phyloP scores from a whole-genome alignment of 1,139 yeast genomes.

The Geotrichum cucujoidarum region DNA sequence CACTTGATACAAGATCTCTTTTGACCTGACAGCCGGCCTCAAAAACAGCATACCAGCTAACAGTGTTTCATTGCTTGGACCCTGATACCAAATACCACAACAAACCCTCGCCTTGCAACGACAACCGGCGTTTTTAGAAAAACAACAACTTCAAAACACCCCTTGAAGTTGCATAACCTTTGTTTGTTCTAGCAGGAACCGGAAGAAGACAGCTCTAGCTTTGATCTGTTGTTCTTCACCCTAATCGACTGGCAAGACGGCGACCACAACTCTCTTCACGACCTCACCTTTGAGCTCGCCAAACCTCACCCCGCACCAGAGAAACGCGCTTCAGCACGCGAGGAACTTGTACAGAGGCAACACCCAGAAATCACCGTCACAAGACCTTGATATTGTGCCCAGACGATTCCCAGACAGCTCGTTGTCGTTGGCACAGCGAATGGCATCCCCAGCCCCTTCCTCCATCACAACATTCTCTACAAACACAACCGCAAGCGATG shows the following conservation, averaged over 20 bases:
- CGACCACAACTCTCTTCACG: conserved; percentile 2
- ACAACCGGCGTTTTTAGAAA: too few species aligned
- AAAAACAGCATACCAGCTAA: too few species aligned
- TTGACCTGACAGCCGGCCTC: too few species aligned
- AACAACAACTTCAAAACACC: too few species aligned
- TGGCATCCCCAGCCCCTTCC: conserved; percentile 10
- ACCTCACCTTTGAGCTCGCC: conserved; percentile 1
- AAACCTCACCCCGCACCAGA: background rate
- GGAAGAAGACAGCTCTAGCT: conserved; percentile 1
- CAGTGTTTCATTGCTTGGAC: too few species aligned
- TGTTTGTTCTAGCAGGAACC: background rate
- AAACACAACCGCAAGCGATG: background rate
- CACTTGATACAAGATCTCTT: too few species aligned
- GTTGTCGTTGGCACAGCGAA: conserved; percentile 1
- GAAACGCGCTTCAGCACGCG: conserved; percentile 6
- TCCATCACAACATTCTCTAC: conserved; percentile 4
- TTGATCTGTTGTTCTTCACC: conserved; percentile 1
- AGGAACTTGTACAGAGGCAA: conserved; percentile 1
- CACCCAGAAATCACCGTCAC: background rate
- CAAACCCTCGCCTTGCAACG: too few species aligned
- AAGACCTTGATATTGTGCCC: conserved; percentile 1
- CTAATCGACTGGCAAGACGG: background rate
- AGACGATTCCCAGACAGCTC: background rate
- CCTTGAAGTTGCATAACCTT: too few species aligned
- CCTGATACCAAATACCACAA: too few species aligned